These are phyloP conservation scores for Aphanomyces astaci DNA, from an alignment of 352 stramenopile genomes.

Conservation along the genomic window DNA sequence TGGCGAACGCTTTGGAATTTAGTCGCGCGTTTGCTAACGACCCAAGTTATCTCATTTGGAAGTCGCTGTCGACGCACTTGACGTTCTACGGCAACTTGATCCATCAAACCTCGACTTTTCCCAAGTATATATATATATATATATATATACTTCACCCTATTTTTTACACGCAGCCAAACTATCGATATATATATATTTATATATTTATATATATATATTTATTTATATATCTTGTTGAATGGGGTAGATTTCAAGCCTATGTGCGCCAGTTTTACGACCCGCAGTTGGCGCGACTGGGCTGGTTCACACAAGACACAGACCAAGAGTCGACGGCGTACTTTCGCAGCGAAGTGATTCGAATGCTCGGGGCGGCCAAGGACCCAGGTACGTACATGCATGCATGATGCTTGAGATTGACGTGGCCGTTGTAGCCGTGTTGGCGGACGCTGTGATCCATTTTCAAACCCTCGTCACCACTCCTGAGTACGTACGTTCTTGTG, in stretches of 20 bases:
- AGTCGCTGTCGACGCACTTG: slow-evolving; percentile 51
- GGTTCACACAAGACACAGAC: slow-evolving; percentile 33
- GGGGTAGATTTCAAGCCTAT: slow-evolving; percentile 41
- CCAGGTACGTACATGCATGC: slow-evolving; percentile 7
- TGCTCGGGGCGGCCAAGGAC: slow-evolving; percentile 44
- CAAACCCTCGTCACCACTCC: slow-evolving; percentile 33
- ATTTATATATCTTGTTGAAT: no score
- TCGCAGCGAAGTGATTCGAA: slow-evolving; percentile 47
- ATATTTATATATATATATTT: no score
- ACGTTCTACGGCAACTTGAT: slow-evolving; percentile 47
- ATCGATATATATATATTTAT: no score
- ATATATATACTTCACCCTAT: no score
- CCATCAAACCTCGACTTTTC: slow-evolving; percentile 42
- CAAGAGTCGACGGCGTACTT: slow-evolving; percentile 50
- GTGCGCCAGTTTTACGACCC: slow-evolving; percentile 43
- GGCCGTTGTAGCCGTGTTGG: slow-evolving; percentile 30
- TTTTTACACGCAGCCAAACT: no score
- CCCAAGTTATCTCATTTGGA: slow-evolving; percentile 54
- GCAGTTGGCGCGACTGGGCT: slow-evolving; percentile 51
- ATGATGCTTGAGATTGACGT: neutral
- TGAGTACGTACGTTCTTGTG: neutral
- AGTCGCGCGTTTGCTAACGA: slow-evolving; percentile 48
- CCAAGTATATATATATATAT: slow-evolving; percentile 17
- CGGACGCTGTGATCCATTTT: slow-evolving; percentile 49
- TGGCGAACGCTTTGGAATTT: slow-evolving; percentile 55